Conservation (phyloP, 108 stramenopile species). For the Stephanodiscus minutulus region DNA sequence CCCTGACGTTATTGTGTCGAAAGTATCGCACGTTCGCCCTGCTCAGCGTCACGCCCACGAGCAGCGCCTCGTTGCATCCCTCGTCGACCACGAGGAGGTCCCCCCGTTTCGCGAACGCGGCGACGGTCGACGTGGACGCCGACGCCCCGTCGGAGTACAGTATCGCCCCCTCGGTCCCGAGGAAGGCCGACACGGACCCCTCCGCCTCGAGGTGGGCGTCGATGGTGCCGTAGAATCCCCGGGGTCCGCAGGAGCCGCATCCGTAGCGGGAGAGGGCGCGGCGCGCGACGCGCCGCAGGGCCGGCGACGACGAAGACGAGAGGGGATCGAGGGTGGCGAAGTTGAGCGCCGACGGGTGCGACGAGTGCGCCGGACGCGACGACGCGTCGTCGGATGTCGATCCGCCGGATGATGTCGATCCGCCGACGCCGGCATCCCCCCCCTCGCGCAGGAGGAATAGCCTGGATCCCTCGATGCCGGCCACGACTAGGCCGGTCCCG, state of each 20-base stretch:
- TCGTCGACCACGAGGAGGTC: constrained; percentile 95
- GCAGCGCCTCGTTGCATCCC: constrained; percentile 88
- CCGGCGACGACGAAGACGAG: constrained; percentile 54
- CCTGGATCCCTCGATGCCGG: constrained; percentile 29
- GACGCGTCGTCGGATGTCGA: too few species aligned
- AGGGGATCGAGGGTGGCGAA: constrained; percentile 85
- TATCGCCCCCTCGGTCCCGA: constrained; percentile 91
- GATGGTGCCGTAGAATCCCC: constrained; percentile 99
- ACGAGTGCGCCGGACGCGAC: neutral
- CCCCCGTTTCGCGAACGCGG: constrained; percentile 98
- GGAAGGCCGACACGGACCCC: constrained; percentile 77
- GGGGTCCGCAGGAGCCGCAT: constrained; percentile 97
- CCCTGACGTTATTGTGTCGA: constrained; percentile 96
- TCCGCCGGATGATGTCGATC: too few species aligned
- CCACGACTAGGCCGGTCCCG: constrained; percentile 25
- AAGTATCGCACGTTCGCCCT: constrained; percentile 92
- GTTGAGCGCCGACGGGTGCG: constrained; percentile 79
- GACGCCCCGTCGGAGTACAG: constrained; percentile 96
- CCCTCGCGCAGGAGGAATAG: constrained; percentile 13
- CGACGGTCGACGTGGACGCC: constrained; percentile 84
- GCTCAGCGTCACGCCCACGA: constrained; percentile 88
- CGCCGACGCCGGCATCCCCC: neutral
- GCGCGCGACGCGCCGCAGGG: constrained; percentile 27
- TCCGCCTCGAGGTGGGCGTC: constrained; percentile 93
- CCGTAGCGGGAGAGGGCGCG: constrained; percentile 81